Evolutionary conservation across 2,329 filamentous ascomycete genomes (phyloP).

Genomic region (Cladobotryum protrusum): DNA sequence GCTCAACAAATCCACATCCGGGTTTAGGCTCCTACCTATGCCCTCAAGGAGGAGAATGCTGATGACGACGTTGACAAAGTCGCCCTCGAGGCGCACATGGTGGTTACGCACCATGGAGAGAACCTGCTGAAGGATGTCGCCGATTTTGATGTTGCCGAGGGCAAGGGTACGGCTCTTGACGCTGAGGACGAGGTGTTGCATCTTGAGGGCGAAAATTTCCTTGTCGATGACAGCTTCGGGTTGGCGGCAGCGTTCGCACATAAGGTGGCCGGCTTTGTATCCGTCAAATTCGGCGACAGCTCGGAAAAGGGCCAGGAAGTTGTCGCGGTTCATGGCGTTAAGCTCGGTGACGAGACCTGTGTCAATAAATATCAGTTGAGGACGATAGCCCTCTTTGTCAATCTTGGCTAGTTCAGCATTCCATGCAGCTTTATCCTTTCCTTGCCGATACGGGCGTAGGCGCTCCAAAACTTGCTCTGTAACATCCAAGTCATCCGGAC

Average conservation of each 20-base stretch:
- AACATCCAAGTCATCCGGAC: slow-evolving; percentile 59
- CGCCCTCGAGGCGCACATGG: slow-evolving; percentile 90
- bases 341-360: slow-evolving; percentile 92
- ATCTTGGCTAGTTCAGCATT: slow-evolving; percentile 65
- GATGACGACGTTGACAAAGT: slow-evolving; percentile 97
- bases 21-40: slow-evolving; percentile 82
- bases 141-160: slow-evolving; percentile 90
- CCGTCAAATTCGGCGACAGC: slow-evolving; percentile 95
- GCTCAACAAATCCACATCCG: slow-evolving; percentile 76
- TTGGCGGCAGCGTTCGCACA: slow-evolving; percentile 92
- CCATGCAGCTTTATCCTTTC: slow-evolving; percentile 64
- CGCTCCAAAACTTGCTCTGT: slow-evolving; percentile 81
- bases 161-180: slow-evolving; percentile 90
- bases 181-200: slow-evolving; percentile 90
- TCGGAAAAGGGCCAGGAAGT: slow-evolving; percentile 94
- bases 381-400: slow-evolving; percentile 81
- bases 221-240: slow-evolving; percentile 82
- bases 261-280: slow-evolving; percentile 87
- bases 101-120: slow-evolving; percentile 85
- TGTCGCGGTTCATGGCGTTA: slow-evolving; percentile 75
- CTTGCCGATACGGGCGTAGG: slow-evolving; percentile 63
- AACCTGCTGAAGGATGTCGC: slow-evolving; percentile 87
- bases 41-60: slow-evolving; percentile 91
- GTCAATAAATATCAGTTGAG: slow-evolving; percentile 95
- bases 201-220: slow-evolving; percentile 88